Evolutionary conservation across 495 filamentous ascomycete species (phyloP).

Genomic region (Aspergillus diversus): DNA sequence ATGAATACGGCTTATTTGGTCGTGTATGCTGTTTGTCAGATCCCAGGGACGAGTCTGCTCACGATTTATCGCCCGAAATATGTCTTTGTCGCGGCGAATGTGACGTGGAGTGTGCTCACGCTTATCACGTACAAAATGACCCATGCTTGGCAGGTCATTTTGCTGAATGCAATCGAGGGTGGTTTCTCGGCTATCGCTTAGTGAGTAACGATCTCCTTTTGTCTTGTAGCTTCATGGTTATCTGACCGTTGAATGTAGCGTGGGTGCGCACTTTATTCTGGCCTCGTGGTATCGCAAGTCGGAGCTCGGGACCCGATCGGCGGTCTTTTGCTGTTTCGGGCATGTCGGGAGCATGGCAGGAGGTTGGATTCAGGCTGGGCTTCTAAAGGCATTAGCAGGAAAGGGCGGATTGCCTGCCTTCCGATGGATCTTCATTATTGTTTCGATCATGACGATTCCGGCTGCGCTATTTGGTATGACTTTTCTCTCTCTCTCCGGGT

Average conservation of each 20-base stretch:
- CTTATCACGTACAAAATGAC: conserved; percentile 40
- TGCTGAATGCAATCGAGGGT: conserved; percentile 41
- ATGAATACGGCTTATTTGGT: conserved; percentile 44
- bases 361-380: conserved; percentile 37
- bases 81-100: conserved; percentile 39
- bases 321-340: conserved; percentile 36
- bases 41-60: conserved; percentile 38
- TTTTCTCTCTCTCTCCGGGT: no score
- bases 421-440: conserved; percentile 41
- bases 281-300: conserved; percentile 36
- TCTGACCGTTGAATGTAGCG: conserved; percentile 17
- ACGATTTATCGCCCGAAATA: conserved; percentile 38
- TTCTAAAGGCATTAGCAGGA: conserved; percentile 27
- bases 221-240: not conserved
- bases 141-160: conserved; percentile 38
- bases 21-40: conserved; percentile 43
- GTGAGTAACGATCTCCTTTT: conserved; percentile 19
- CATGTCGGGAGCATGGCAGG: conserved; percentile 36
- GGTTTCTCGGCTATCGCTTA: conserved; percentile 43
- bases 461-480: conserved; percentile 35
- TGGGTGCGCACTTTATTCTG: conserved; percentile 36
- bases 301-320: conserved; percentile 34
- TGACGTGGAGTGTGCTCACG: conserved; percentile 39
- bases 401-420: conserved; percentile 35
- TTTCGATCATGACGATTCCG: conserved; percentile 36